Percentiles rank a stretch among this genome's conserved stretches.
Evolutionary conservation across 768 basidiomycete species (phyloP).

Genomic region (Candolleomyces aberdarensis): DNA sequence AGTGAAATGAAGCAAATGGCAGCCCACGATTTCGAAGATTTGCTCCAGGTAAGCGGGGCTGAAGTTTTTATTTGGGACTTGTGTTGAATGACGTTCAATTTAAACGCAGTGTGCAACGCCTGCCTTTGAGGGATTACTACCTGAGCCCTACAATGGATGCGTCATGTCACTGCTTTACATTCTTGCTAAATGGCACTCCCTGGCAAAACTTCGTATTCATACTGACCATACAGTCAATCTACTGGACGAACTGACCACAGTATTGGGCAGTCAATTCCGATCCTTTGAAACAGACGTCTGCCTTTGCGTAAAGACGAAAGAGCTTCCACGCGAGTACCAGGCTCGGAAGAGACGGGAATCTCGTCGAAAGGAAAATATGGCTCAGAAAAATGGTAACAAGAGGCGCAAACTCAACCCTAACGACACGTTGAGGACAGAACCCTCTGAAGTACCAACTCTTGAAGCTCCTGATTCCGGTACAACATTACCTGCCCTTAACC

Average conservation of each 20-base stretch:
- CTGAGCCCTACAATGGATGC: slow-evolving; percentile 12
- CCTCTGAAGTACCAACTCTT: no score
- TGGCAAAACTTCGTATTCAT: slow-evolving; percentile 15
- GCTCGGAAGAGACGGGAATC: background rate
- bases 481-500: background rate
- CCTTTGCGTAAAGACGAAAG: background rate
- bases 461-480: background rate
- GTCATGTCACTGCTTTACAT: slow-evolving; percentile 10
- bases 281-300: background rate
- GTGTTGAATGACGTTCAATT: no score
- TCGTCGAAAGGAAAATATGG: background rate
- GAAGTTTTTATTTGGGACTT: no score
- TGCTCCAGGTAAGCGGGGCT: slow-evolving; percentile 33
- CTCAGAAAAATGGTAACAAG: background rate
- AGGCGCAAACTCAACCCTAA: background rate
- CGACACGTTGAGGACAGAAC: no score
- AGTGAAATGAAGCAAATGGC: slow-evolving; percentile 29
- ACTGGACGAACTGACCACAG: background rate
- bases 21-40: slow-evolving; percentile 35
- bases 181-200: slow-evolving; percentile 8
- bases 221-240: slow-evolving; percentile 5
- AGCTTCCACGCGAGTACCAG: background rate
- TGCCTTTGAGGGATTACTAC: slow-evolving; percentile 29
- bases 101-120: slow-evolving; percentile 29
- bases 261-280: background rate